phyloP scores from a whole-genome alignment of 495 filamentous ascomycete species.

The Podospora sp. region DNA sequence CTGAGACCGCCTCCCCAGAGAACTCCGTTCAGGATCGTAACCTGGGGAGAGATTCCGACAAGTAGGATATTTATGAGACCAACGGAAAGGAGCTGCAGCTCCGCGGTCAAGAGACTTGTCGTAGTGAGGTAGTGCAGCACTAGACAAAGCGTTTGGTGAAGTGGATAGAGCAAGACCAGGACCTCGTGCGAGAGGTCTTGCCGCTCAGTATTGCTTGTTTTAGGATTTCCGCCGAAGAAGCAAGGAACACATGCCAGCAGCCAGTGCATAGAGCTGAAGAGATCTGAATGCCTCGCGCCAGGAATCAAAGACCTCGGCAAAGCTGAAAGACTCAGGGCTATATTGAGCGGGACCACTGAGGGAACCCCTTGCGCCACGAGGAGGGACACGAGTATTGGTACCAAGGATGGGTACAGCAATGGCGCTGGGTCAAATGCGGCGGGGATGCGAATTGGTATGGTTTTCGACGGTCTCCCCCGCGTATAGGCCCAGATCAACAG shows the following conservation, averaged over 20 bases:
- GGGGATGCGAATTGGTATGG: slow-evolving; percentile 58
- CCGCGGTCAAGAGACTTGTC: slow-evolving; percentile 81
- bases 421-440: slow-evolving; percentile 87
- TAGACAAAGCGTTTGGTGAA: slow-evolving; percentile 79
- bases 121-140: slow-evolving; percentile 78
- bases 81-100: slow-evolving; percentile 82
- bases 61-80: slow-evolving; percentile 82
- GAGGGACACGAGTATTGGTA: slow-evolving; percentile 77
- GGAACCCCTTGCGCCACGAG: slow-evolving; percentile 64
- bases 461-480: slow-evolving; percentile 38
- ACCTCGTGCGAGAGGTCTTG: slow-evolving; percentile 56
- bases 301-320: slow-evolving; percentile 76
- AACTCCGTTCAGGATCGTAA: slow-evolving; percentile 75
- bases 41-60: slow-evolving; percentile 79
- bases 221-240: slow-evolving; percentile 38
- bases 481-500: slow-evolving; percentile 47
- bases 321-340: slow-evolving; percentile 77
- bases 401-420: slow-evolving; percentile 77
- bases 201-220: not conserved
- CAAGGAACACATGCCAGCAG: slow-evolving; percentile 63
- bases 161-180: slow-evolving; percentile 73
- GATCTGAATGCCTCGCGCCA: slow-evolving; percentile 51
- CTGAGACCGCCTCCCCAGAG: slow-evolving; percentile 87
- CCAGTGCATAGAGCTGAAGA: slow-evolving; percentile 71
- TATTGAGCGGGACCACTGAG: slow-evolving; percentile 69